Base-by-base conservation (phyloP, 192 early-diverging fungal species). In the Linnemannia hyalina region DNA sequence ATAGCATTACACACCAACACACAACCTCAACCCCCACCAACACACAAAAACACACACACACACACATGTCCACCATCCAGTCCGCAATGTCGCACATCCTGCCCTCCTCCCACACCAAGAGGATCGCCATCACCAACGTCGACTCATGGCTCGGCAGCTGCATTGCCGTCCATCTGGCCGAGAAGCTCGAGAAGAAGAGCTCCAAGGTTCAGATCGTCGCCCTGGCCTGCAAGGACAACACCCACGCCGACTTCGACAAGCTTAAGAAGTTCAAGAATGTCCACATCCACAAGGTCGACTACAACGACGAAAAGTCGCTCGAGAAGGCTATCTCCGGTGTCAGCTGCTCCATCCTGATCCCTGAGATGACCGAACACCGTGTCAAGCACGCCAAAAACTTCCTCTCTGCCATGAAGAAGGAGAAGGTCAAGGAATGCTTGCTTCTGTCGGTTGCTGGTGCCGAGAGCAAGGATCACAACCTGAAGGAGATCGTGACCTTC, bases 251-350 rank as follows among this genome's bases (percentile, higher is more conserved):
- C 29, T 76, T 83, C 52, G 82, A 83, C 18, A 71, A 49, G 26
- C 82, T 83, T 47, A 73, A 70, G 47, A 78, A 74, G 36, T 52
- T 68, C 70, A 83, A 78, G 76, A 83, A 83, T 38, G 82, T 83
- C 68, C 52, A 55, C n/a, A 57, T 83, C 44, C 23, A 55, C 4
- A 29, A 78, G 71, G 70, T 78, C 40, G 71, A 83, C 38, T 83
- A 83, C 44, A 72, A 83, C 11, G 57, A 73, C 26, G 52, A 65
- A 20, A 65, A 68, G 22, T 29, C 8, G 47, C 70, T 83, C 35
- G 60, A 78, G 13, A 78, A 73, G 72, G 76, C 70, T 26, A 4
- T 83, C 70, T 26, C 42, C 0, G 75, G 63, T 26, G 60, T 77
- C 46, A 32, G 29, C 15, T 63, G 69, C 60, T 32, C 82, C 1